Conservation (phyloP, 805 yeast genomes). For the Wickerhamomyces canadensis region DNA sequence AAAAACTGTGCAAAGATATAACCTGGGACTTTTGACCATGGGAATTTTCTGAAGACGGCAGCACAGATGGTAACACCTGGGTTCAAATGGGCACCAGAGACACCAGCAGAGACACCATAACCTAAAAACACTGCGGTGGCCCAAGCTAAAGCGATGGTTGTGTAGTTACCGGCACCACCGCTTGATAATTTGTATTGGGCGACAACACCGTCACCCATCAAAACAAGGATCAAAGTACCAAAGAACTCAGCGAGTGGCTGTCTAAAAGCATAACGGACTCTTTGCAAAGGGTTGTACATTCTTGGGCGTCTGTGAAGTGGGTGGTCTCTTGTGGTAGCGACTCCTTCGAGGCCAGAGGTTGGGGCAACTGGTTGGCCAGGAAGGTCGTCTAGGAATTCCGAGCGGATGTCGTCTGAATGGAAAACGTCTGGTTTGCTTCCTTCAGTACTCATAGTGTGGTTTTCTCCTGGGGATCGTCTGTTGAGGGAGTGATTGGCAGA, state of each 20-base stretch:
- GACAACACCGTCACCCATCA: conserved; percentile 44
- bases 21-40: conserved; percentile 39
- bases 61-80: conserved; percentile 46
- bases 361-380: conserved; percentile 26
- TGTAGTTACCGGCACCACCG: conserved; percentile 35
- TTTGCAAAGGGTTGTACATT: conserved; percentile 19
- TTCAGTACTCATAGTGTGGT: conserved; percentile 16
- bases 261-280: conserved; percentile 27
- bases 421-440: conserved; percentile 26
- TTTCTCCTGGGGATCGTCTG: no score
- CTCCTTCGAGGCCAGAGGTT: conserved; percentile 23
- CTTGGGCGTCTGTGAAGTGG: conserved; percentile 9
- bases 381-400: conserved; percentile 20
- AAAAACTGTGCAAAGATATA: conserved; percentile 42
- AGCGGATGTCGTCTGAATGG: conserved; percentile 26
- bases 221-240: conserved; percentile 41
- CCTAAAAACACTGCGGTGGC: conserved; percentile 51
- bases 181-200: conserved; percentile 37
- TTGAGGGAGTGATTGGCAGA: no score
- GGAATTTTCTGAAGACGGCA: conserved; percentile 46
- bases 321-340: conserved; percentile 20
- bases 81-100: conserved; percentile 55
- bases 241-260: conserved; percentile 48
- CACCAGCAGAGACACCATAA: conserved; percentile 45
- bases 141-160: conserved; percentile 43